Conservation (phyloP, 768 basidiomycete genomes). For the Podaxis carcinomalis region DNA sequence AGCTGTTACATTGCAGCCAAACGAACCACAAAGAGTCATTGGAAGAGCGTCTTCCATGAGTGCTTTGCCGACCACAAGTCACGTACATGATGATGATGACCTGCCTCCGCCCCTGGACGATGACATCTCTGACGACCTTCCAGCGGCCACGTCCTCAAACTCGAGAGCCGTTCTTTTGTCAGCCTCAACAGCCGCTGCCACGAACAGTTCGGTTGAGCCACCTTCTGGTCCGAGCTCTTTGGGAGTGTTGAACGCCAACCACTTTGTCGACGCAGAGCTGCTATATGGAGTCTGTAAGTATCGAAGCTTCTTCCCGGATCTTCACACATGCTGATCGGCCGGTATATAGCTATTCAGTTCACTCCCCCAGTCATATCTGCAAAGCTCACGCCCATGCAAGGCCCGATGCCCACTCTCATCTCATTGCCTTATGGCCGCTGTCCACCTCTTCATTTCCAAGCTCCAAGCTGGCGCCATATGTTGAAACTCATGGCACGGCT, state of each 20-base stretch:
- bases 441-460: conserved; percentile 68
- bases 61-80: background rate
- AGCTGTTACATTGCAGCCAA: background rate
- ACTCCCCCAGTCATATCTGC: conserved; percentile 49
- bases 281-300: conserved; percentile 62
- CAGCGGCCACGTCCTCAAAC: background rate
- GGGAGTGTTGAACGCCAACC: conserved; percentile 31
- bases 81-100: background rate
- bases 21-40: conserved; percentile 6
- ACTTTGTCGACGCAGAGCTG: conserved; percentile 57
- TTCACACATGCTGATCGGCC: background rate
- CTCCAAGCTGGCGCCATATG: conserved; percentile 69
- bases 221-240: background rate
- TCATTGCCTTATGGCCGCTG: conserved; percentile 65
- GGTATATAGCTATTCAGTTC: conserved; percentile 62
- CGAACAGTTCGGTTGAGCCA: background rate
- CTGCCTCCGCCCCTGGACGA: background rate
- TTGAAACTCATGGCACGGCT: conserved; percentile 73
- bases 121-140: background rate
- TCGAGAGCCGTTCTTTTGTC: background rate
- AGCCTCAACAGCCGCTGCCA: background rate
- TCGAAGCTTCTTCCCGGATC: conserved; percentile 4
- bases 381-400: conserved; percentile 41
- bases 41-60: conserved; percentile 9
- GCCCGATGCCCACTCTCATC: conserved; percentile 67